Evolutionary conservation across 108 stramenopile genomes (phyloP), one percentile per base, ranked within the genome.

Genomic region (Fragilaria crotonensis): DNA sequence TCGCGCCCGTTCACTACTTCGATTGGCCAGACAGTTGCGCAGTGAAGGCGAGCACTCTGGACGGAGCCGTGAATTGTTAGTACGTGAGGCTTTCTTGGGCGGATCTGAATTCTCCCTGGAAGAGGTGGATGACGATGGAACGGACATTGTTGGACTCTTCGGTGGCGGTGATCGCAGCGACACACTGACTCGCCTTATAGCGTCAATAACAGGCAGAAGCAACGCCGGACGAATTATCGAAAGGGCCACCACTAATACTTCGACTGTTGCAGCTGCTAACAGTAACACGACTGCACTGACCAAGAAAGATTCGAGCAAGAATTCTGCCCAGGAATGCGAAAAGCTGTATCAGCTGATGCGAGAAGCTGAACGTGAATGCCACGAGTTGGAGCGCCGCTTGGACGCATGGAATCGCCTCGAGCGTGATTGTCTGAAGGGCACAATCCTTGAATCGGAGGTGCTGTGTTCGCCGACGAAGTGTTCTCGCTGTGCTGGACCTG

Each of bases 341-440:
- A 64, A 70, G 17, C 57, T 88, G 22, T 61, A 84, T 58, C 45
- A 59, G 32, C 73, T 87, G 30, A 59, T 82, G 70, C 74, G 85
- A 54, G 92, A 89, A 56, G 80, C 84, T 26, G 79, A 85, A 45
- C 48, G 74, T 32, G 92, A 93, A 52, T 70, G 80, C 32, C 76
- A 59, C 46, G 80, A 82, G 53, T 53, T 93, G 4, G 62, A 66
- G 45, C 57, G 79, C n/a, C 72, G 80, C 9, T 68, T 89, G 17
- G 64, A 73, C 54, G 84, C 86, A 19, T 93, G 92, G 92, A 60
- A 72, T 32, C 61, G 72, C 25, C 63, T 93, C 7, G 82, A 89
- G 23, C 48, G 58, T 26, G 92, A 87, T 55, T 52, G 48, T 1
- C 52, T 72, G 62, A 21, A 32, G 67, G 19, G 59, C 57, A 54